A percentile compares a stretch with the other conserved stretches of the same genome.
Conservation (phyloP, 2,329 filamentous ascomycete species). For the Cladosporium austrohemisphaericum region DNA sequence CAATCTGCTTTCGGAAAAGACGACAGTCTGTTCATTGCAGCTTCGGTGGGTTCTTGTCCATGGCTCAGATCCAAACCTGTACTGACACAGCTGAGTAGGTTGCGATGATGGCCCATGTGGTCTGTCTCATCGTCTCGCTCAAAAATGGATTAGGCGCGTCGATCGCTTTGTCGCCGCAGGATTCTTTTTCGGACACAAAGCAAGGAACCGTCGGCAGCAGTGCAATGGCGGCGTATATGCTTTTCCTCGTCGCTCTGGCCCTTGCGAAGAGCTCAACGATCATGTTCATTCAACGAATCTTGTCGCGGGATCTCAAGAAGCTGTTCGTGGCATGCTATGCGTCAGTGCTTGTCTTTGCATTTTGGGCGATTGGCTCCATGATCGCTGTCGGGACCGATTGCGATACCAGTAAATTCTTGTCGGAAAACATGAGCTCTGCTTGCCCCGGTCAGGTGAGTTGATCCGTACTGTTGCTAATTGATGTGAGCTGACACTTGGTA, state of each 20-base stretch:
- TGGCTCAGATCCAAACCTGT: neutral
- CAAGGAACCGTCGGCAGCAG: neutral
- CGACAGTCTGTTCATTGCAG: neutral
- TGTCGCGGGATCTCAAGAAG: neutral
- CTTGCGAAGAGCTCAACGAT: conserved; percentile 6
- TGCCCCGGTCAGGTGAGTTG: neutral
- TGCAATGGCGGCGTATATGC: conserved; percentile 3
- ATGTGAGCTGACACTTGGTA: neutral
- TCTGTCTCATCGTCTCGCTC: neutral
- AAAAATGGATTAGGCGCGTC: conserved; percentile 3
- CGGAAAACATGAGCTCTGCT: too few species aligned
- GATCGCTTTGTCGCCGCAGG: neutral
- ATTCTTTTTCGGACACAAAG: neutral
- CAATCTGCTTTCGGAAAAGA: neutral
- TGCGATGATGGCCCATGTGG: neutral
- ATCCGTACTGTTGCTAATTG: neutral
- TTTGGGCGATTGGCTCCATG: neutral
- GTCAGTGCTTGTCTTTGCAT: neutral
- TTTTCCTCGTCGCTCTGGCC: neutral
- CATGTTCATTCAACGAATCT: conserved; percentile 2
- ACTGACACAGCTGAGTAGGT: neutral
- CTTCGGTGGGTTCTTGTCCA: conserved; percentile 1
- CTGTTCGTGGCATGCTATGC: neutral
- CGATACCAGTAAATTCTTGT: neutral
- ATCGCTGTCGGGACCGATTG: neutral